Conservation (phyloP, 805 yeast species). For the Zygotorulaspora florentina region DNA sequence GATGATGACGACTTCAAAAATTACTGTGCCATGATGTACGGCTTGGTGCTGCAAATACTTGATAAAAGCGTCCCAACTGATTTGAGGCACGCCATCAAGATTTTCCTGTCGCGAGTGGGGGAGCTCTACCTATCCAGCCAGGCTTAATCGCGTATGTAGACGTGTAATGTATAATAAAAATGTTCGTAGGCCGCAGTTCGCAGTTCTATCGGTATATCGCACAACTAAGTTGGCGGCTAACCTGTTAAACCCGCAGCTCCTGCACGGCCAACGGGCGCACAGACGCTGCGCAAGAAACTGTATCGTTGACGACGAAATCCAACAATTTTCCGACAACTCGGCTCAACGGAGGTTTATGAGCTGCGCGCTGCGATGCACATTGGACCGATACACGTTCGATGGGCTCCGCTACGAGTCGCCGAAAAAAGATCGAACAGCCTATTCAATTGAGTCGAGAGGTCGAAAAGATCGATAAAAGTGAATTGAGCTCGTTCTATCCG, state of each 20-base stretch:
- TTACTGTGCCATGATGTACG: constrained; percentile 58
- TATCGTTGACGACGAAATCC: background rate
- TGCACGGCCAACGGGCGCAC: too few species aligned
- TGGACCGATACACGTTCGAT: background rate
- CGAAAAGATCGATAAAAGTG: background rate
- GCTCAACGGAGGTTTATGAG: background rate
- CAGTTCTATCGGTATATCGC: background rate
- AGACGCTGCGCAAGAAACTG: background rate
- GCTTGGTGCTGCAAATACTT: constrained; percentile 52
- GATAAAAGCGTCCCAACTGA: constrained; percentile 60
- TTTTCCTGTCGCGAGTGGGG: constrained; percentile 55
- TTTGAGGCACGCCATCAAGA: constrained; percentile 55
- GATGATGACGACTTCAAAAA: constrained; percentile 64
- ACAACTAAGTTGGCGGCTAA: too few species aligned
- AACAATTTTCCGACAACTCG: background rate
- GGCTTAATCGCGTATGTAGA: constrained; percentile 7
- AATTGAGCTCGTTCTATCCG: background rate
- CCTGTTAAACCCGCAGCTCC: too few species aligned
- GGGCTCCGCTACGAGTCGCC: background rate
- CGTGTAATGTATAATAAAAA: background rate
- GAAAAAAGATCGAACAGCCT: background rate
- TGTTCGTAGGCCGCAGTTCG: background rate
- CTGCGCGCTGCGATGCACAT: background rate
- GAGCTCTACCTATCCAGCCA: constrained; percentile 37
- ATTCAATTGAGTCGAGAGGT: too few species aligned